A percentile compares a stretch with the other conserved stretches of the same genome.
Conservation (phyloP, 1,284 basidiomycete genomes). For the Earliella scabrosa region DNA sequence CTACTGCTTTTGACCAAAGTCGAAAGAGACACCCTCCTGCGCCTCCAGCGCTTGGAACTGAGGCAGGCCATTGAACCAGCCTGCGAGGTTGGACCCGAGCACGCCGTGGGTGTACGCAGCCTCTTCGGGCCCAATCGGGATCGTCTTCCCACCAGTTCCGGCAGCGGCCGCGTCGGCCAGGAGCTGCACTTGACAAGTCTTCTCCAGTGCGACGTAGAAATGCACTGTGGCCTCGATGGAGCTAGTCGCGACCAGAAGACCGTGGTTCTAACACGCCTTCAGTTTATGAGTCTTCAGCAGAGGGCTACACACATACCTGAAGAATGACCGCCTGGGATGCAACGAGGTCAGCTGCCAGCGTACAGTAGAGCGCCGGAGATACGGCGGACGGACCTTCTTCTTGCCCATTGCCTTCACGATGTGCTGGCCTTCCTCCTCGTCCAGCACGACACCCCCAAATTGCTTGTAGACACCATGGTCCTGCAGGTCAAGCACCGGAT, state of each 20-base stretch:
- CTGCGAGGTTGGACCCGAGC: constrained; percentile 37
- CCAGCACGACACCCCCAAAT: constrained; percentile 63
- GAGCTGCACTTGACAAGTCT: constrained; percentile 54
- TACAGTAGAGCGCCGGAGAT: background rate
- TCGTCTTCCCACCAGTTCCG: constrained; percentile 35
- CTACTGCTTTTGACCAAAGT: constrained; percentile 3
- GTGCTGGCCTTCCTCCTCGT: constrained; percentile 55
- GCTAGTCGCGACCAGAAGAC: constrained; percentile 52
- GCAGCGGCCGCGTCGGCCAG: constrained; percentile 52
- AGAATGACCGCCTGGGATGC: constrained; percentile 27
- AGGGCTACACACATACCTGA: constrained; percentile 16
- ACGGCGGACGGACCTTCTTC: background rate
- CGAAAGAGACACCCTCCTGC: constrained; percentile 36
- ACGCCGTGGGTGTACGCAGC: constrained; percentile 32
- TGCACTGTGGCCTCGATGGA: constrained; percentile 46
- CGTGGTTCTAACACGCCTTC: constrained; percentile 53
- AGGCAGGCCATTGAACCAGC: constrained; percentile 44
- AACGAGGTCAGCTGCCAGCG: background rate
- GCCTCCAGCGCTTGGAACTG: constrained; percentile 44
- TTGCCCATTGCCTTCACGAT: constrained; percentile 58
- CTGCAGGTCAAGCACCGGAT: constrained; percentile 13
- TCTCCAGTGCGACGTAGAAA: constrained; percentile 45
- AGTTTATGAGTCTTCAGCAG: background rate
- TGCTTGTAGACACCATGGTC: constrained; percentile 47
- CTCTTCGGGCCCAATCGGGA: constrained; percentile 33